A percentile compares a stretch with the other conserved stretches of the same genome.
Conservation (phyloP, 2,329 filamentous ascomycete species). For the Cladophialophora exuberans region DNA sequence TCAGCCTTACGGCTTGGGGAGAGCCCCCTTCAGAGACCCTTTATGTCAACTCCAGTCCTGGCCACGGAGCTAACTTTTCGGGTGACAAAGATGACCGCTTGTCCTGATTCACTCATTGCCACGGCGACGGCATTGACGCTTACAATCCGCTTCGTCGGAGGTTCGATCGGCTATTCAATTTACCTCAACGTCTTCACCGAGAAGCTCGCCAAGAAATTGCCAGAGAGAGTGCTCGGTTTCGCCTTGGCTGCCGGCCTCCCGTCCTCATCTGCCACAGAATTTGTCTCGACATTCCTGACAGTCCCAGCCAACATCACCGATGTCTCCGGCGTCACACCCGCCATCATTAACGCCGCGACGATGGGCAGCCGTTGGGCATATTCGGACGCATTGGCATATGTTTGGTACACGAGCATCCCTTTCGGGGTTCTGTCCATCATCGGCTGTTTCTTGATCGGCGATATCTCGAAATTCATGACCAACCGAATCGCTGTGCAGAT, state of each 20-base stretch:
- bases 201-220: constrained; percentile 45
- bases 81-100: constrained; percentile 73
- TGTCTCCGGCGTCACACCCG: constrained; percentile 17
- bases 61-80: too few relatives aligned
- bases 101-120: constrained; percentile 69
- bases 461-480: constrained; percentile 27
- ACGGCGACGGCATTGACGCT: constrained; percentile 70
- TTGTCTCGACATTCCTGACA: constrained; percentile 19
- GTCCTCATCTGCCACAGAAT: not conserved
- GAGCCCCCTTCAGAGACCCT: too few relatives aligned
- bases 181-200: constrained; percentile 56
- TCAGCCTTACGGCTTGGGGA: too few relatives aligned
- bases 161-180: constrained; percentile 64
- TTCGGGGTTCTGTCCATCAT: constrained; percentile 25
- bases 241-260: constrained; percentile 19
- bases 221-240: constrained; percentile 12
- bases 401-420: constrained; percentile 24
- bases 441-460: constrained; percentile 21
- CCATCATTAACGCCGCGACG: constrained; percentile 17
- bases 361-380: constrained; percentile 25
- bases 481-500: constrained; percentile 23
- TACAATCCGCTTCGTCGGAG: constrained; percentile 69
- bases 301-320: constrained; percentile 7
- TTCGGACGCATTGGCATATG: constrained; percentile 15
- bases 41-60: too few relatives aligned